Evolutionary conservation across 805 yeast species (phyloP), one percentile per base, ranked within the genome.

Genomic region (Debaryomyces castellii): DNA sequence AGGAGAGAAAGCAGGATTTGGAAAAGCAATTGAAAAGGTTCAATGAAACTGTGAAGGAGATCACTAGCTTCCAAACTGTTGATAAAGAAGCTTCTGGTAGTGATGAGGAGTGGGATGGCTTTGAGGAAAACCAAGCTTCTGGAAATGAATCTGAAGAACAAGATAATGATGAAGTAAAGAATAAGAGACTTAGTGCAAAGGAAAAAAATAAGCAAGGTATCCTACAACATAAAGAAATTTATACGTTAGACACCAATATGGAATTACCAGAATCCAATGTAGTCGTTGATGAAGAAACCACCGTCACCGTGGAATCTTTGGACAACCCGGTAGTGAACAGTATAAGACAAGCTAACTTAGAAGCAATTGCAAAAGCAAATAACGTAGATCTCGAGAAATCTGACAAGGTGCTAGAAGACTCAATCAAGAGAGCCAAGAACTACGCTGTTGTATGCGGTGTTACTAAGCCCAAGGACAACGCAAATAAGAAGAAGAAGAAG

Each of bases 391-490:
- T 91, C 52, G 73, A 74, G 12, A 77, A 80, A 57, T 78, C 92
- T 5, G 80, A 85, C 41, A 80, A 83, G 50, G 81, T 92, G 1
- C 69, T 92, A 47, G 82, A 86, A 37, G 78, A 82, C 49, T 84
- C 96, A 42, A 82, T 92, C 41, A 76, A 80, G 41, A 76, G 88
- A 58, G 97, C 97, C 1, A 81, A 85, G 55, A 81, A 87, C 60
- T 90, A 92, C 57, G 97, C 96, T 1, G 80, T 78, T 52, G 66
- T 85, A 52, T 61, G 66, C 41, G 82, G 87, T 14, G 77, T 74
- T 52, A 64, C 74, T 35, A 77, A 80, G 53, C 66, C 72, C 23
- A 51, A 55, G 7, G 60, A 57, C 27, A 64, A 64, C 51, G 56
- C 58, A 9, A 66, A 65, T 46, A 66, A 63, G 50, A 79, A 75